Evolutionary conservation across 2,329 filamentous ascomycete genomes (phyloP).

Genomic region (Curvularia lunata): DNA sequence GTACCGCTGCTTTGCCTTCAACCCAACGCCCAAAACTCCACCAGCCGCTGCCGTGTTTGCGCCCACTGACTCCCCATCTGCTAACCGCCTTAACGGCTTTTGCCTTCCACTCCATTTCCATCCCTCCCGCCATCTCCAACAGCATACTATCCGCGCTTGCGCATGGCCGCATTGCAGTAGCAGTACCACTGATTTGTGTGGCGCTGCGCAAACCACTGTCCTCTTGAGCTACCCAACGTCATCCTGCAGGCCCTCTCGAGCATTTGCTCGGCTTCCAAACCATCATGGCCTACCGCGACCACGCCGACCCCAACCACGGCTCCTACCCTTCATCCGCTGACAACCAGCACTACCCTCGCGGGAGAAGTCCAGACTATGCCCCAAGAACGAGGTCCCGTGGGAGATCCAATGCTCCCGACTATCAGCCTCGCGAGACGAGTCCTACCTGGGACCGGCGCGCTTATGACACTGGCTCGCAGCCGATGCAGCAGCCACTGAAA

Average conservation of each 20-base stretch:
- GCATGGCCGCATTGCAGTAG: constrained; percentile 31
- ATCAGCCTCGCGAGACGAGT: constrained; percentile 23
- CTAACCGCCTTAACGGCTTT: neutral
- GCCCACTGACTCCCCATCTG: constrained; percentile 16
- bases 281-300: constrained; percentile 29
- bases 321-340: constrained; percentile 30
- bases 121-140: constrained; percentile 12
- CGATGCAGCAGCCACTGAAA: constrained; percentile 57
- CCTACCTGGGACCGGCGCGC: constrained; percentile 15
- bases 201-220: constrained; percentile 23
- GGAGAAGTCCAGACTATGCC: constrained; percentile 32
- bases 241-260: constrained; percentile 23
- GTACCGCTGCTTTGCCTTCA: constrained; percentile 19
- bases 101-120: constrained; percentile 9
- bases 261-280: constrained; percentile 16
- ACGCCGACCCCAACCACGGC: constrained; percentile 23
- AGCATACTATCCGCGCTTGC: constrained; percentile 19
- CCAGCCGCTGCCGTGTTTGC: constrained; percentile 26
- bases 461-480: constrained; percentile 37
- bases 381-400: constrained; percentile 32
- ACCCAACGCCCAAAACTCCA: constrained; percentile 23
- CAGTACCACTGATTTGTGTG: constrained; percentile 30
- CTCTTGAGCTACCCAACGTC: constrained; percentile 23
- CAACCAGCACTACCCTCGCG: constrained; percentile 34
- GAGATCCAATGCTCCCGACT: constrained; percentile 43